phyloP scores from a whole-genome alignment of 352 stramenopile species.

The Pythium myriotylum region DNA sequence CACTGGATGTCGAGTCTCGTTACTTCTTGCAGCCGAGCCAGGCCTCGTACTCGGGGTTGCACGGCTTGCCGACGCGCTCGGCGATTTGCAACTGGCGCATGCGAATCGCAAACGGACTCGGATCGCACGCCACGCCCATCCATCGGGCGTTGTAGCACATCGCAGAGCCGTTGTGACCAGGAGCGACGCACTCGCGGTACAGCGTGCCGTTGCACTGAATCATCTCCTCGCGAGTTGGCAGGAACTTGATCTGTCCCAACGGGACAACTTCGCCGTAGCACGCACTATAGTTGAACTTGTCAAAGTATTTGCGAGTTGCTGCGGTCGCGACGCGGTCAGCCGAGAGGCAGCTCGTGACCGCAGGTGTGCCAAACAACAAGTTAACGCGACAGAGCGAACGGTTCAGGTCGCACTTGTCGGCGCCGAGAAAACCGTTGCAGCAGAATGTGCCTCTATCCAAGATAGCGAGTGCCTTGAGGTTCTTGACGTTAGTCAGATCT shows the following conservation, averaged over 20 bases:
- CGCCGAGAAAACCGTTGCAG: too few species aligned
- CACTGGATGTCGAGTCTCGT: too few species aligned
- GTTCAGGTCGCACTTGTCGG: too few species aligned
- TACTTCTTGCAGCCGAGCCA: conserved; percentile 28
- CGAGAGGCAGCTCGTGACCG: too few species aligned
- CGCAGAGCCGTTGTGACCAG: neutral
- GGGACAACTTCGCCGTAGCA: conserved; percentile 27
- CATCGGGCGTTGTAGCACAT: conserved; percentile 40
- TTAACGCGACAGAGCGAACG: too few species aligned
- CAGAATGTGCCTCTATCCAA: too few species aligned
- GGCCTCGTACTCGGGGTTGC: conserved; percentile 30
- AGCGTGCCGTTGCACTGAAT: conserved; percentile 2
- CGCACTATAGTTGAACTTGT: neutral
- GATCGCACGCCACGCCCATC: conserved; percentile 36
- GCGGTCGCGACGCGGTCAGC: neutral
- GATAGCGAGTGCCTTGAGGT: too few species aligned
- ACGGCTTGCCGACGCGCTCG: conserved; percentile 23
- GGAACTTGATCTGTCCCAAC: too few species aligned
- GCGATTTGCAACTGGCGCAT: conserved; percentile 40
- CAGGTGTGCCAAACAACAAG: too few species aligned
- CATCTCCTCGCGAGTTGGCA: neutral
- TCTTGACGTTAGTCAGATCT: too few species aligned
- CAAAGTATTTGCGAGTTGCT: conserved; percentile 1
- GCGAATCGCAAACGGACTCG: conserved; percentile 22
- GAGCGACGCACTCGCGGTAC: conserved; percentile 26